Conservation (phyloP, 1,284 basidiomycete species). For the Puccinia sorghi region DNA sequence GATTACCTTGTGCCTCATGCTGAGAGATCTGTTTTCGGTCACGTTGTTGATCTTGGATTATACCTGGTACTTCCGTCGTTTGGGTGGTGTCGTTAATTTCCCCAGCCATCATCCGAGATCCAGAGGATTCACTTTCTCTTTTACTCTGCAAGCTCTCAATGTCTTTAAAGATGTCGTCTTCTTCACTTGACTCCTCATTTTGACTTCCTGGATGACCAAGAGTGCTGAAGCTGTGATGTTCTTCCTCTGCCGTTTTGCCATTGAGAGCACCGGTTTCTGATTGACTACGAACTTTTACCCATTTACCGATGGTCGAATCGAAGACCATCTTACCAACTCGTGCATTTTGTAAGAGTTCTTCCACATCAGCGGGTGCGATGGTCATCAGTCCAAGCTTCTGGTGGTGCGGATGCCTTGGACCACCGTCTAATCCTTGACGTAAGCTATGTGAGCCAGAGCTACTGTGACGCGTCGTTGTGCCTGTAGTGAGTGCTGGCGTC, state of each 20-base stretch:
- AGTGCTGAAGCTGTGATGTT: neutral
- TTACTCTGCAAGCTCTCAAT: slow-evolving; percentile 50
- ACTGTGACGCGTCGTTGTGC: slow-evolving; percentile 14
- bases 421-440: slow-evolving; percentile 3
- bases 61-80: neutral
- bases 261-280: slow-evolving; percentile 25
- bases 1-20: neutral
- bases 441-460: slow-evolving; percentile 23
- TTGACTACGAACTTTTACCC: slow-evolving; percentile 41
- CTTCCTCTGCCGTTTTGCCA: slow-evolving; percentile 19
- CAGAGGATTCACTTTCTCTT: slow-evolving; percentile 34
- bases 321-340: slow-evolving; percentile 49
- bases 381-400: slow-evolving; percentile 47
- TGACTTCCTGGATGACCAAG: neutral
- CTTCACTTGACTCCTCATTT: slow-evolving; percentile 44
- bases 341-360: slow-evolving; percentile 41
- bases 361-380: slow-evolving; percentile 46
- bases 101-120: slow-evolving; percentile 1
- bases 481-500: slow-evolving; percentile 25
- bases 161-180: slow-evolving; percentile 50
- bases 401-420: slow-evolving; percentile 16
- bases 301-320: slow-evolving; percentile 46
- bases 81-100: neutral
- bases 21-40: neutral
- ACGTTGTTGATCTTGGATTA: neutral